A percentile compares a stretch with the other conserved stretches of the same genome.
phyloP scores from a whole-genome alignment of 371 early-diverging fungal species.

The Rhizopus sp. region DNA sequence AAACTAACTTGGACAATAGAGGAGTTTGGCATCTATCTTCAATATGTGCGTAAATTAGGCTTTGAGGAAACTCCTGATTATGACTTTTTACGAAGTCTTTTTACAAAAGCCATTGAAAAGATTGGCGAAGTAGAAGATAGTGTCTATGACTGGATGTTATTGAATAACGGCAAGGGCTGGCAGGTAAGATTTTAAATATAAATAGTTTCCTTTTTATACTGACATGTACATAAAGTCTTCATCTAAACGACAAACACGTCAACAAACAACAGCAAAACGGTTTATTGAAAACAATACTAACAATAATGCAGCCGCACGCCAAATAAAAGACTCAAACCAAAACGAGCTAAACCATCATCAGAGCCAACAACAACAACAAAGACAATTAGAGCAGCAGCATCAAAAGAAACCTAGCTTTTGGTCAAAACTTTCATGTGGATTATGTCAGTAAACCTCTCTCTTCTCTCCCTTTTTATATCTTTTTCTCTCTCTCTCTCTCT shows the following conservation, averaged over 20 bases:
- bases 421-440: slow-evolving; percentile 17
- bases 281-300: slow-evolving; percentile 4
- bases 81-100: slow-evolving; percentile 76
- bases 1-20: slow-evolving; percentile 6
- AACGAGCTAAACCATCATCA: slow-evolving; percentile 8
- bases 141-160: slow-evolving; percentile 90
- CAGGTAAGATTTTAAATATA: slow-evolving; percentile 17
- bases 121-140: slow-evolving; percentile 79
- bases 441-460: slow-evolving; percentile 11
- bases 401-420: slow-evolving; percentile 8
- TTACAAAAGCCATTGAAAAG: slow-evolving; percentile 75
- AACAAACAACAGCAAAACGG: slow-evolving; percentile 19
- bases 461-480: background rate
- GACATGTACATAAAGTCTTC: background rate
- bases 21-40: slow-evolving; percentile 85
- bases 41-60: slow-evolving; percentile 79
- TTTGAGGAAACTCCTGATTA: slow-evolving; percentile 55
- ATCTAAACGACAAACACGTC: slow-evolving; percentile 16
- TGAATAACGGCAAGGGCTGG: slow-evolving; percentile 57
- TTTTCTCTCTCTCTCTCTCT: too few species aligned
- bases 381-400: slow-evolving; percentile 3
- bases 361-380: slow-evolving; percentile 8
- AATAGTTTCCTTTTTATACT: background rate
- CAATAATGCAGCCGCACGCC: background rate
- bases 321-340: slow-evolving; percentile 2